Evolutionary conservation across 2,329 filamentous ascomycete genomes (phyloP).

Genomic region (Trichoderma guizhouense): DNA sequence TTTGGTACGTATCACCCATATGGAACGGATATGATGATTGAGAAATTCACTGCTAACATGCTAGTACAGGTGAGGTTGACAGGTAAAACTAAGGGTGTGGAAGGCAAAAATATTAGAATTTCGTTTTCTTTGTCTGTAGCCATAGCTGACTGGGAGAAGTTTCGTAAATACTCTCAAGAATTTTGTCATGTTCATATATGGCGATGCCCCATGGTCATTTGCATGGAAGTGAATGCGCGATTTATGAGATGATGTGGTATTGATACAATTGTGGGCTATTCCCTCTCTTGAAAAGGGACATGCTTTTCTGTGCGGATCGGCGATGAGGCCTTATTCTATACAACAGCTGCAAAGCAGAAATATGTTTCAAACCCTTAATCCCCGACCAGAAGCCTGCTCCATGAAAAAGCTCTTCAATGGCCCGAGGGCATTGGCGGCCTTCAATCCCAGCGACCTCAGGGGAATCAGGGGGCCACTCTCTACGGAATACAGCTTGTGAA

Average conservation of each 20-base stretch:
- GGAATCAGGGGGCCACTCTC: conserved; percentile 76
- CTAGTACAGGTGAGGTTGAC: conserved; percentile 56
- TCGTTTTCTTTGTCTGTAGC: conserved; percentile 39
- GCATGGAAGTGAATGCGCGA: background rate
- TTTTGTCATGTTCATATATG: conserved; percentile 26
- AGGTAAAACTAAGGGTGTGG: conserved; percentile 44
- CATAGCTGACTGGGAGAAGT: conserved; percentile 37
- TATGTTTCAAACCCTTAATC: conserved; percentile 42
- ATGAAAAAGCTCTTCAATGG: conserved; percentile 84
- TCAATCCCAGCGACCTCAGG: conserved; percentile 72
- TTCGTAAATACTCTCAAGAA: conserved; percentile 37
- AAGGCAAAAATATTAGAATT: conserved; percentile 24
- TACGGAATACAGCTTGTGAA: conserved; percentile 89
- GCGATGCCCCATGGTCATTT: background rate
- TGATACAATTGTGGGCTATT: background rate
- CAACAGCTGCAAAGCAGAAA: conserved; percentile 9
- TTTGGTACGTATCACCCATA: conserved; percentile 59
- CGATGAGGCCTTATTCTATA: background rate
- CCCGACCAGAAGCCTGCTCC: conserved; percentile 62
- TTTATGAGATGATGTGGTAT: background rate
- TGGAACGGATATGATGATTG: background rate
- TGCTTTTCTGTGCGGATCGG: background rate
- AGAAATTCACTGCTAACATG: conserved; percentile 31
- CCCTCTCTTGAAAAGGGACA: background rate
- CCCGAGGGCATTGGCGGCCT: conserved; percentile 68